A percentile compares a stretch with the other conserved stretches of the same genome.
These are phyloP conservation scores for Rhododendron vialii DNA, from an alignment of 148 eudicot genomes.

Conservation along the genomic window DNA sequence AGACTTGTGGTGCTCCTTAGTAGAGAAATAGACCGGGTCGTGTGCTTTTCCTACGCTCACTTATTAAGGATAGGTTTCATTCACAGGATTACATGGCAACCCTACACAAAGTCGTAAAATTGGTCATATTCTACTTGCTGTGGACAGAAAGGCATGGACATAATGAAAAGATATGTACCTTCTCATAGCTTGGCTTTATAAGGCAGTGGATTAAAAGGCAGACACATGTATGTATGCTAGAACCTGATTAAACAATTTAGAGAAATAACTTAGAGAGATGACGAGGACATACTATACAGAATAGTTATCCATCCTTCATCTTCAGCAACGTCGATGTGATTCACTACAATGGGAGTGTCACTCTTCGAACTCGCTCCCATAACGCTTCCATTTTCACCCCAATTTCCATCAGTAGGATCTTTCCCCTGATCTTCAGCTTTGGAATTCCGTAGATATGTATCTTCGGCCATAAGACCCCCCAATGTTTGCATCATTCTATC, in stretches of 20 bases:
- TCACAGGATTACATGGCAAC: not conserved
- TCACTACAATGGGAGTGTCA: conserved; percentile 47
- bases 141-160: not conserved
- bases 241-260: not conserved
- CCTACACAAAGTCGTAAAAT: not conserved
- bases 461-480: conserved; percentile 65
- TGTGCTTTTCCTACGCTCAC: not conserved
- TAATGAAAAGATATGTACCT: not conserved
- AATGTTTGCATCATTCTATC: conserved; percentile 43
- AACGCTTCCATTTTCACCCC: conserved; percentile 25
- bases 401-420: conserved; percentile 18
- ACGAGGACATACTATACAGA: conserved; percentile 47
- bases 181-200: not conserved
- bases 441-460: conserved; percentile 27
- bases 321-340: conserved; percentile 62
- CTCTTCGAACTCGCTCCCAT: conserved; percentile 23
- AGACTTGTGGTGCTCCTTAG: not conserved
- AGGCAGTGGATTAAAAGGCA: not conserved
- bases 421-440: conserved; percentile 21
- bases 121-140: not conserved
- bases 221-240: not conserved
- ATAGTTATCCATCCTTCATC: conserved; percentile 84
- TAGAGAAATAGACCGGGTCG: not conserved
- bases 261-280: not conserved
- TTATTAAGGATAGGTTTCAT: not conserved